Evolutionary conservation across 139 green algal species (phyloP).

Genomic region (Tetradesmus lagerheimii): DNA sequence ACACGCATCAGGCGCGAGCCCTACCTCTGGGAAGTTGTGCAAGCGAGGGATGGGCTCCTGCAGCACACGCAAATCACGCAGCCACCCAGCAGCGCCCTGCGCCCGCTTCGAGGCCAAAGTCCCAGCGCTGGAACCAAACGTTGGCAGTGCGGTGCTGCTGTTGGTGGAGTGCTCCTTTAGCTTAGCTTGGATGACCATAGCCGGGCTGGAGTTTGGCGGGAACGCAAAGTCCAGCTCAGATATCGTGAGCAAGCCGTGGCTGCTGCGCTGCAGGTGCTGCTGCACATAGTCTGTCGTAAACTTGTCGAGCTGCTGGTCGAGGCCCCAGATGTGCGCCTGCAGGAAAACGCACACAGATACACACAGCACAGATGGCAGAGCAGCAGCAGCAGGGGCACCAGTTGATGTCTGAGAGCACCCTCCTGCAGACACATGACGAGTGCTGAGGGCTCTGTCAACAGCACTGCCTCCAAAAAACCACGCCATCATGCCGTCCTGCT

Average conservation of each 20-base stretch:
- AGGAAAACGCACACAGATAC: not conserved
- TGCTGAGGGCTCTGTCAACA: too few relatives aligned
- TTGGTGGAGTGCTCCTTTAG: slow-evolving; percentile 15
- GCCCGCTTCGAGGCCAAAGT: not conserved
- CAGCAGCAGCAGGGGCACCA: too few relatives aligned
- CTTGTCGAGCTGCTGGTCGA: slow-evolving; percentile 49
- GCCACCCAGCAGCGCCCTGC: slow-evolving; percentile 12
- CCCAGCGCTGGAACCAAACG: not conserved
- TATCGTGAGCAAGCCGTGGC: slow-evolving; percentile 28
- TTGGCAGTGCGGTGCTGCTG: slow-evolving; percentile 2
- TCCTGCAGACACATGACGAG: too few relatives aligned
- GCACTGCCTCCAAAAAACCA: too few relatives aligned
- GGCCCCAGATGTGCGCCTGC: slow-evolving; percentile 44
- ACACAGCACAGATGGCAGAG: too few relatives aligned
- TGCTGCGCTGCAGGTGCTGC: slow-evolving; percentile 39
- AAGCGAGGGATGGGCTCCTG: slow-evolving; percentile 31
- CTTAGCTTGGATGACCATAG: slow-evolving; percentile 25
- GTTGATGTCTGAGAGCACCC: too few relatives aligned
- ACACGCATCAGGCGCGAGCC: not conserved
- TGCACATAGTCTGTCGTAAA: slow-evolving; percentile 49
- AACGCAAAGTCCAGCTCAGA: slow-evolving; percentile 50
- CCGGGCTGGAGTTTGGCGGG: slow-evolving; percentile 23
- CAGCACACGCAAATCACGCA: slow-evolving; percentile 6
- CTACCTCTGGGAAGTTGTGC: slow-evolving; percentile 48
- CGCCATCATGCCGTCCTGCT: too few relatives aligned